Percentiles rank a stretch among this genome's conserved stretches.
These are phyloP conservation scores for Nemania serpens DNA, from an alignment of 2,329 filamentous ascomycete species.

Conservation along the genomic window DNA sequence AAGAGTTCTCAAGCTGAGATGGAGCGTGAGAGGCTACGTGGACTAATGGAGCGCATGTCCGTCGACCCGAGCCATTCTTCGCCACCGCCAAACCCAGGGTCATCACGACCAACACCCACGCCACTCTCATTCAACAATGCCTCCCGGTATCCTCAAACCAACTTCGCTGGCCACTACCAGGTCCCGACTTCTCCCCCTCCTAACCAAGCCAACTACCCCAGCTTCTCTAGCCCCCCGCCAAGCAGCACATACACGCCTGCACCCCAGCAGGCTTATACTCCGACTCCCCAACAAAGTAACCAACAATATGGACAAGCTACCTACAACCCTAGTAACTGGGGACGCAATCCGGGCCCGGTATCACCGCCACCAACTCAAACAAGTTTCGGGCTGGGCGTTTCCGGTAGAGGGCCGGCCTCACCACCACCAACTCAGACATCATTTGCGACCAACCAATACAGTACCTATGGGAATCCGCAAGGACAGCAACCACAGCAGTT, in stretches of 20 bases:
- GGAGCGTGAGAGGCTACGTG: slow-evolving; percentile 82
- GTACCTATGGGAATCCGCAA: slow-evolving; percentile 53
- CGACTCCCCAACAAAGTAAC: slow-evolving; percentile 46
- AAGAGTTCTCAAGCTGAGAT: slow-evolving; percentile 70
- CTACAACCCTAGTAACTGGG: slow-evolving; percentile 64
- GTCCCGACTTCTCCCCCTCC: slow-evolving; percentile 61
- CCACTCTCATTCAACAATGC: slow-evolving; percentile 53
- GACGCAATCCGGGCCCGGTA: slow-evolving; percentile 60
- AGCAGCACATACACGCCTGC: slow-evolving; percentile 38
- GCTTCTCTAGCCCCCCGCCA: slow-evolving; percentile 49
- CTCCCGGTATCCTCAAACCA: slow-evolving; percentile 58
- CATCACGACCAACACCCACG: slow-evolving; percentile 49
- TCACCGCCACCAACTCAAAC: slow-evolving; percentile 48
- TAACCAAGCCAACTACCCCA: slow-evolving; percentile 51
- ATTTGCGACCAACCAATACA: slow-evolving; percentile 51
- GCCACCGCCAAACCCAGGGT: slow-evolving; percentile 46
- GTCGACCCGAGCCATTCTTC: slow-evolving; percentile 65
- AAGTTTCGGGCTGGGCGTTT: slow-evolving; percentile 42
- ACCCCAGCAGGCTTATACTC: slow-evolving; percentile 41
- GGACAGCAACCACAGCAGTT: slow-evolving; percentile 50
- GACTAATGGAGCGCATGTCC: slow-evolving; percentile 94
- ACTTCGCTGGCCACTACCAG: slow-evolving; percentile 63
- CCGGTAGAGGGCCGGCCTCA: slow-evolving; percentile 50
- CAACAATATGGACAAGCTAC: slow-evolving; percentile 53
- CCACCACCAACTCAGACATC: slow-evolving; percentile 57